Conservation (phyloP, 495 filamentous ascomycete genomes). For the Penicillium paxilli region DNA sequence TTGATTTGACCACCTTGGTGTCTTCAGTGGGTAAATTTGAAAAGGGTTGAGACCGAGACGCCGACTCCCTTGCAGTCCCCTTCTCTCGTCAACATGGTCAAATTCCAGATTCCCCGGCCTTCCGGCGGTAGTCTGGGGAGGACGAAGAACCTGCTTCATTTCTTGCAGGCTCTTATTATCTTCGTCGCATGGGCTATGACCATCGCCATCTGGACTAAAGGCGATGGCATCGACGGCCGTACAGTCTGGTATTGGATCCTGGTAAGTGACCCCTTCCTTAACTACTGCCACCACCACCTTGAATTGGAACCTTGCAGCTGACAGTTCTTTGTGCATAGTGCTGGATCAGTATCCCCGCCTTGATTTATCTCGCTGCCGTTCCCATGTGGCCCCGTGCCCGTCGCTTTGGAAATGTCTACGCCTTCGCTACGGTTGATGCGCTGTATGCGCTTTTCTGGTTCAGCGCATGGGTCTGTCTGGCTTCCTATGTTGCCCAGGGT, state of each 20-base stretch:
- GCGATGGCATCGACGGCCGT: constrained; percentile 63
- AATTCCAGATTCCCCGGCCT: constrained; percentile 30
- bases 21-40: neutral
- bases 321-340: constrained; percentile 55
- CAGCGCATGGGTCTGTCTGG: constrained; percentile 74
- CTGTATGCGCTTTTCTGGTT: constrained; percentile 82
- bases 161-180: constrained; percentile 62
- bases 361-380: constrained; percentile 80
- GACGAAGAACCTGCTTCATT: constrained; percentile 51
- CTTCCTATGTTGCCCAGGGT: constrained; percentile 61
- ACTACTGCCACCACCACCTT: neutral
- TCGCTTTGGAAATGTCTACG: constrained; percentile 79
- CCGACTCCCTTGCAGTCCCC: constrained; percentile 27
- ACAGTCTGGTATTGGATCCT: constrained; percentile 75
- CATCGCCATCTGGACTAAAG: constrained; percentile 70
- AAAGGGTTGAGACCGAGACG: constrained; percentile 19
- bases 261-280: constrained; percentile 50
- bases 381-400: constrained; percentile 82
- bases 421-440: constrained; percentile 71
- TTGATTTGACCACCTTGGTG: neutral
- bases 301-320: constrained; percentile 12
- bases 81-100: constrained; percentile 21
- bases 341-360: constrained; percentile 78
- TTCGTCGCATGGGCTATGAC: constrained; percentile 72
- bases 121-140: constrained; percentile 40